These are phyloP conservation scores for Viridothelium virens DNA, from an alignment of 495 filamentous ascomycete genomes.

Conservation along the genomic window DNA sequence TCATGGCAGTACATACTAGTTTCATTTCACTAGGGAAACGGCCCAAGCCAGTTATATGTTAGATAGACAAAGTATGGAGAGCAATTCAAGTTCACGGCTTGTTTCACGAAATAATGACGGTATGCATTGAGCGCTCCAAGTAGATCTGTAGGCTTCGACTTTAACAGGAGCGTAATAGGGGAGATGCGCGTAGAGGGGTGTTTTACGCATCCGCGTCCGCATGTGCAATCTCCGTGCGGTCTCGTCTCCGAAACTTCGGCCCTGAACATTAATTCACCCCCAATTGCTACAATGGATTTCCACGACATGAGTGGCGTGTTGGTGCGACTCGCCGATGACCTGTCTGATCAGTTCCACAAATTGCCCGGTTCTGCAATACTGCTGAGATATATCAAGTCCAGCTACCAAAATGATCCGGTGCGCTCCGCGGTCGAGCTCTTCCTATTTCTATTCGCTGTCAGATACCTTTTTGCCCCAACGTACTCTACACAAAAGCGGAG, in stretches of 20 bases:
- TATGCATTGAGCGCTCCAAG: not conserved
- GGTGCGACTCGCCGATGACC: not conserved
- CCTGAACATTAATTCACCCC: not conserved
- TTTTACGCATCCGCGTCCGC: too few species aligned
- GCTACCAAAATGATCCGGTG: conserved; percentile 94
- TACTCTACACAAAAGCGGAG: conserved; percentile 84
- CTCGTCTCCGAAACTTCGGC: not conserved
- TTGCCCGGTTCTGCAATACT: conserved; percentile 91
- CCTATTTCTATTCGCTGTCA: conserved; percentile 88
- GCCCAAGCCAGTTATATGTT: conserved; percentile 4
- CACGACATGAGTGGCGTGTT: not conserved
- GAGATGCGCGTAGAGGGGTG: not conserved
- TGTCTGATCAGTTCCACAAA: conserved; percentile 55
- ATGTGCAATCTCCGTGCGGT: not conserved
- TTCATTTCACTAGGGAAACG: conserved; percentile 4
- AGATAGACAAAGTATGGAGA: conserved; percentile 10
- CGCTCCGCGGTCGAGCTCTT: conserved; percentile 89
- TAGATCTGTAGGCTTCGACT: not conserved
- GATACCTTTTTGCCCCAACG: conserved; percentile 82
- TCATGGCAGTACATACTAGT: not conserved
- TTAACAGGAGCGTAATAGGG: not conserved
- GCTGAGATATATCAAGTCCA: conserved; percentile 88
- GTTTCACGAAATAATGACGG: not conserved
- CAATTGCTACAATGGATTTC: not conserved
- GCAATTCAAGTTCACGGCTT: conserved; percentile 3